Conservation (phyloP, 176 grass and related monocot genomes). For the Lolium rigidum region DNA sequence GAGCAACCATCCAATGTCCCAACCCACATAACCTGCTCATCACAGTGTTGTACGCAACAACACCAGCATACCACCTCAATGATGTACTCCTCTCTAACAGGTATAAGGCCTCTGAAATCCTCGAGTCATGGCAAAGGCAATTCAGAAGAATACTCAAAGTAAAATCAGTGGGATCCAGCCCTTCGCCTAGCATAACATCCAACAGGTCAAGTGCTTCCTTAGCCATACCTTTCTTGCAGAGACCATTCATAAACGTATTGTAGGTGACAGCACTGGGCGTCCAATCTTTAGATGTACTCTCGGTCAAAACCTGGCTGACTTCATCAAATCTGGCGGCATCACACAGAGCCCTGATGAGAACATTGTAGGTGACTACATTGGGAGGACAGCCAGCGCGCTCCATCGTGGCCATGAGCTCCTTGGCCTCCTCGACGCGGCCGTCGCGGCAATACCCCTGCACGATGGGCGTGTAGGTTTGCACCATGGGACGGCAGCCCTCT, state of each 20-base stretch:
- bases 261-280: constrained; percentile 69
- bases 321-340: constrained; percentile 58
- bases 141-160: constrained; percentile 81
- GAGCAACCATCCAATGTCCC: constrained; percentile 53
- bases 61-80: constrained; percentile 50
- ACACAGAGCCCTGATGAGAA: constrained; percentile 74
- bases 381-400: constrained; percentile 57
- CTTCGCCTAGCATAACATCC: constrained; percentile 64
- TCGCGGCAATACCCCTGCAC: constrained; percentile 70
- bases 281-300: constrained; percentile 56
- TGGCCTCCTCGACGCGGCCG: constrained; percentile 71
- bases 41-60: constrained; percentile 76
- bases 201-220: constrained; percentile 61
- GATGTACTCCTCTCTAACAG: constrained; percentile 56
- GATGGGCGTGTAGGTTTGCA: constrained; percentile 78
- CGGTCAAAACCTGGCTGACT: constrained; percentile 53
- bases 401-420: constrained; percentile 66
- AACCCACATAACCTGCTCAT: constrained; percentile 67
- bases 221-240: constrained; percentile 62
- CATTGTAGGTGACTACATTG: constrained; percentile 73
- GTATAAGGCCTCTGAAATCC: constrained; percentile 56
- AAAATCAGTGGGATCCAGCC: constrained; percentile 59
- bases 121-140: constrained; percentile 61
- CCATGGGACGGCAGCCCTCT: constrained; percentile 52
- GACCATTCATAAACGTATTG: constrained; percentile 82